Evolutionary conservation across 352 stramenopile genomes (phyloP), one percentile per base, ranked within the genome.

Genomic region (Phytophthora aleatoria): DNA sequence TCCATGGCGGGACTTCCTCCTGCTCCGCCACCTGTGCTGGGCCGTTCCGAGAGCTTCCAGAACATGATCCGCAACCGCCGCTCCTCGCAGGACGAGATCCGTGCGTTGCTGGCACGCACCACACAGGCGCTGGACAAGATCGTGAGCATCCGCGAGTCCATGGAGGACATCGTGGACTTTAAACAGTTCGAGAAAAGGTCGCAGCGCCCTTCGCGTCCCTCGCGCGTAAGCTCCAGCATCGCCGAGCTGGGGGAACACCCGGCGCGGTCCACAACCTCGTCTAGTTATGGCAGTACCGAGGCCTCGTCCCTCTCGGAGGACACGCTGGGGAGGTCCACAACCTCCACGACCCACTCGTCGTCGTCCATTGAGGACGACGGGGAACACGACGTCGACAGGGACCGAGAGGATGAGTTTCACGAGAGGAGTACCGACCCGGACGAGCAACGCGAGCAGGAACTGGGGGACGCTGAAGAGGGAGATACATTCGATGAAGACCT

Each of bases 151-250:
- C 83, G 85, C 49, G 81, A 94, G 68, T 92, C 83, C 36, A 92
- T 94, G 85, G 85, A 94, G 67, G 71, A 79, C 16, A 65, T 90
- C 15, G 83, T 94, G 30, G 85, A 94, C 62, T 94, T 94, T 50
- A 82, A 84, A 55, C 83, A 94, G 62, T 94, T 92, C 58, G 76
- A 87, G 50, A 87, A 79, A 58, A 70, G 74, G 27, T 27, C 67
- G 50, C 66, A 66, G 24, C 61, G 59, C 13, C 53, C 28, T n/a
- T 74, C 65, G 0, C 59, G 64, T 3, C 59, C 73, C 16, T 77
- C 73, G 15, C 49, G 67, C 12, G 67, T 71, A 20, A 78, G 71
- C 44, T 78, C 71, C 13, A 72, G 70, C 28, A 73, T 71, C n/a
- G 67, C 57, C 3, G 67, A 79, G 57, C 50, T 79, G 1, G 58